Percentiles rank a stretch among this genome's conserved stretches.
These are phyloP conservation scores for Guadua angustifolia DNA, from an alignment of 176 grass and related monocot genomes.

Conservation along the genomic window DNA sequence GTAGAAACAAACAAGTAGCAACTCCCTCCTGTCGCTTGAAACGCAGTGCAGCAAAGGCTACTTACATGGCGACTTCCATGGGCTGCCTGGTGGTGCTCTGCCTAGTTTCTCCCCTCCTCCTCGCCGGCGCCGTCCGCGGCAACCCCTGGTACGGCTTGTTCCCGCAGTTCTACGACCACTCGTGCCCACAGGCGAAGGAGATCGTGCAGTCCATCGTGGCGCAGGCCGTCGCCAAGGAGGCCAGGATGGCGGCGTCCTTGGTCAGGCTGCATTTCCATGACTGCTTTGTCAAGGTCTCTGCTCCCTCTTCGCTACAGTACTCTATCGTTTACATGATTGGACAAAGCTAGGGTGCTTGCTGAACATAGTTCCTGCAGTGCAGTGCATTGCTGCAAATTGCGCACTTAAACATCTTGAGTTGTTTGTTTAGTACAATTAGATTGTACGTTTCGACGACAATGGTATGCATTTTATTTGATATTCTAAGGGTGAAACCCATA, in stretches of 20 bases:
- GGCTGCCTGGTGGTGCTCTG: constrained; percentile 56
- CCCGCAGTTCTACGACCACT: constrained; percentile 79
- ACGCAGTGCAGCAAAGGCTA: constrained; percentile 29
- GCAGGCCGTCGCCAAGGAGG: constrained; percentile 72
- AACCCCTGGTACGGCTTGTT: constrained; percentile 61
- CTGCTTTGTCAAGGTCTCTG: constrained; percentile 64
- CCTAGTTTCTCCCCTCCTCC: constrained; percentile 49
- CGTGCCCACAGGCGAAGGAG: constrained; percentile 71
- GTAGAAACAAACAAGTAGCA: constrained; percentile 28
- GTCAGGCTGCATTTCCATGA: constrained; percentile 70
- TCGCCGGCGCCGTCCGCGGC: constrained; percentile 38
- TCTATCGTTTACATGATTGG: constrained; percentile 2
- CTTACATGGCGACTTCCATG: constrained; percentile 57
- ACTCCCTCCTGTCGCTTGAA: constrained; percentile 24
- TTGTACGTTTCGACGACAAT: not conserved
- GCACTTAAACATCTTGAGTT: not conserved
- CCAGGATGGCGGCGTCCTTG: constrained; percentile 85
- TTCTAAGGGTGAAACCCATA: not conserved
- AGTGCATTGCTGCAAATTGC: not conserved
- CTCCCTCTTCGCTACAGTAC: constrained; percentile 11
- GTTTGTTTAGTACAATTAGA: constrained; percentile 10
- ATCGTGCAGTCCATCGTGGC: constrained; percentile 75
- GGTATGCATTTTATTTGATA: not conserved
- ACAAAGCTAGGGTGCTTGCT: not conserved
- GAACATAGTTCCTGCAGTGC: constrained; percentile 25